phyloP scores from a whole-genome alignment of 441 rosid species.

The Biscutella auriculata region DNA sequence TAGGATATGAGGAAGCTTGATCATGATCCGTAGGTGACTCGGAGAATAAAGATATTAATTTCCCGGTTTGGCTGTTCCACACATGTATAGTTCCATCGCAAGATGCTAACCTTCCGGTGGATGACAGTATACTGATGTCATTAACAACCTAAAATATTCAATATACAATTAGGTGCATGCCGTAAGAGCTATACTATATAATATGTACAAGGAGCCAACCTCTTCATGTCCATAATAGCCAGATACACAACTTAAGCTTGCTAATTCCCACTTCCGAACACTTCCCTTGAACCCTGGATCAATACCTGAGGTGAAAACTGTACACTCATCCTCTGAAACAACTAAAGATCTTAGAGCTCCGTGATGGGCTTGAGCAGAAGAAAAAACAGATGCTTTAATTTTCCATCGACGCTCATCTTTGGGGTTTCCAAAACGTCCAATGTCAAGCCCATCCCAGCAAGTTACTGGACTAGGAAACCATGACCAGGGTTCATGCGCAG shows the following conservation, averaged over 20 bases:
- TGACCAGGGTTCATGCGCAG: conserved; percentile 69
- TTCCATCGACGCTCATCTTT: conserved; percentile 89
- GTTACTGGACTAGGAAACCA: conserved; percentile 89
- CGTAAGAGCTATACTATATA: background rate
- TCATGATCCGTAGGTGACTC: conserved; percentile 57
- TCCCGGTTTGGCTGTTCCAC: conserved; percentile 79
- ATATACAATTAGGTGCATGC: conserved; percentile 24
- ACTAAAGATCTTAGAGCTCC: conserved; percentile 83
- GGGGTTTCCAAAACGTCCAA: conserved; percentile 55
- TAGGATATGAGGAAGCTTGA: conserved; percentile 30
- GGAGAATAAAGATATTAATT: conserved; percentile 51
- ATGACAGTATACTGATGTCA: conserved; percentile 58
- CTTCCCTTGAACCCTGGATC: conserved; percentile 91
- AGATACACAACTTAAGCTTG: conserved; percentile 61
- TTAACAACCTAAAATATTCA: conserved; percentile 63
- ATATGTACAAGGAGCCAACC: conserved; percentile 47
- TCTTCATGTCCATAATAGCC: conserved; percentile 93
- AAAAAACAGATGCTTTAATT: conserved; percentile 65
- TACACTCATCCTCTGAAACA: conserved; percentile 68
- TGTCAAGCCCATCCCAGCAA: conserved; percentile 80
- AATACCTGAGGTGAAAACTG: conserved; percentile 76
- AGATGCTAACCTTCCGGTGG: conserved; percentile 79
- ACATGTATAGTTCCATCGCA: conserved; percentile 94
- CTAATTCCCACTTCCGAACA: conserved; percentile 86
- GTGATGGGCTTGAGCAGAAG: conserved; percentile 72